These are phyloP conservation scores for Cystofilobasidium macerans DNA, from an alignment of 768 basidiomycete genomes.

Conservation along the genomic window DNA sequence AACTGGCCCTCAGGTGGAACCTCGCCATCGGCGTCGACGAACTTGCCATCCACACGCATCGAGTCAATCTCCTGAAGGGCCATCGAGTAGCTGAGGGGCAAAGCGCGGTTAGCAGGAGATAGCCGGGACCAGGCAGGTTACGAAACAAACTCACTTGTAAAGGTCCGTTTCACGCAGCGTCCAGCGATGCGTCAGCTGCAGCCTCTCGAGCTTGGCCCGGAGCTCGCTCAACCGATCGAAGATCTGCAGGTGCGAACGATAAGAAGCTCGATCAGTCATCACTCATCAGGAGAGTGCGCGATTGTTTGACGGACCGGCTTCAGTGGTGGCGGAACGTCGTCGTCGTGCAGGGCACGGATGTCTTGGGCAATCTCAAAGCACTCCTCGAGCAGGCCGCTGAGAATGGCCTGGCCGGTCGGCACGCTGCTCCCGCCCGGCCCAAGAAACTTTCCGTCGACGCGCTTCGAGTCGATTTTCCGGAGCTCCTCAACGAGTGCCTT, in stretches of 20 bases:
- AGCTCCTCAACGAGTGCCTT: constrained; percentile 86
- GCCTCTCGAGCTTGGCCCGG: constrained; percentile 73
- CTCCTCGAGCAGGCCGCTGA: constrained; percentile 85
- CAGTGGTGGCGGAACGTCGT: constrained; percentile 70
- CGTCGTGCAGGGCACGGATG: constrained; percentile 62
- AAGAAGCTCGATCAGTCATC: not conserved
- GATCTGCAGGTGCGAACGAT: constrained; percentile 41
- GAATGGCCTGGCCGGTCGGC: constrained; percentile 80
- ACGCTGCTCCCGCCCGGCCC: constrained; percentile 73
- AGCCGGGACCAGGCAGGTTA: not conserved
- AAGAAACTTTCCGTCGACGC: constrained; percentile 90
- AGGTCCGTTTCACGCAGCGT: constrained; percentile 64
- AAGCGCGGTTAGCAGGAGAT: not conserved
- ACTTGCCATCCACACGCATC: constrained; percentile 94
- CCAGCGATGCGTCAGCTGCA: constrained; percentile 94
- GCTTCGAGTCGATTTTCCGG: constrained; percentile 79
- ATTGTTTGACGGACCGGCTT: constrained; percentile 46
- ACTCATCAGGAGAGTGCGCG: not conserved
- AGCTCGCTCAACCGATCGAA: constrained; percentile 82
- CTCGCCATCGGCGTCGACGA: constrained; percentile 85
- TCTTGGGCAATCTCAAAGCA: constrained; percentile 93
- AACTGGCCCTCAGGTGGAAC: constrained; percentile 80
- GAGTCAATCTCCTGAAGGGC: constrained; percentile 85
- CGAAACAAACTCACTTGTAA: constrained; percentile 36
- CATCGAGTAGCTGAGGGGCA: constrained; percentile 62